Conservation (phyloP, 2,329 filamentous ascomycete species). For the Trichophyton benhamiae region DNA sequence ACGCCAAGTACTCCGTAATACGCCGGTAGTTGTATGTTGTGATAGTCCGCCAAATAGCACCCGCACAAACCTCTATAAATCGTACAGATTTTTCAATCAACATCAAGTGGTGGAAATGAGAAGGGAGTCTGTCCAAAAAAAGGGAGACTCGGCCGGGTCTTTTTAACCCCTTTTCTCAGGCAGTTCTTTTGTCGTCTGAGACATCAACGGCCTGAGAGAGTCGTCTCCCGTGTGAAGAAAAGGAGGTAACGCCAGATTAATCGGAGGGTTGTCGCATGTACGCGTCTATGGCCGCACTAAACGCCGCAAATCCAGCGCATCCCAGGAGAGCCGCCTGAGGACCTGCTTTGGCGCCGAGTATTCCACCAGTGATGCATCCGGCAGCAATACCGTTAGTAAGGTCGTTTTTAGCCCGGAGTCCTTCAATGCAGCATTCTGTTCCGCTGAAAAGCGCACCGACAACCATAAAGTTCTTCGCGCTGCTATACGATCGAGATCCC, state of each 20-base stretch:
- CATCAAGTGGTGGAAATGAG: background rate
- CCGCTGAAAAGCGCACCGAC: slow-evolving; percentile 84
- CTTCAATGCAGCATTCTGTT: slow-evolving; percentile 93
- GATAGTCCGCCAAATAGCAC: background rate
- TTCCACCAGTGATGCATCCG: slow-evolving; percentile 82
- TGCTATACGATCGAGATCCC: slow-evolving; percentile 68
- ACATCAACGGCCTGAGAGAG: background rate
- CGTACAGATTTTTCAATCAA: background rate
- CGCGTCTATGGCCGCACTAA: slow-evolving; percentile 79
- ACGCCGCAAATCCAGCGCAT: slow-evolving; percentile 87
- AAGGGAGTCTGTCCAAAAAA: background rate
- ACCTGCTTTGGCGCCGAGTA: slow-evolving; percentile 73
- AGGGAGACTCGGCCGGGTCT: background rate
- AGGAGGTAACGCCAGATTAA: slow-evolving; percentile 15
- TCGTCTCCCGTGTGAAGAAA: background rate
- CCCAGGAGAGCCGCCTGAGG: slow-evolving; percentile 80
- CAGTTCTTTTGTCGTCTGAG: background rate
- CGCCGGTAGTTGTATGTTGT: background rate
- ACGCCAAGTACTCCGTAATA: background rate
- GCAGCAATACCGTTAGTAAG: slow-evolving; percentile 74
- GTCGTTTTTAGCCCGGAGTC: slow-evolving; percentile 82
- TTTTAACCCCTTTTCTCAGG: background rate
- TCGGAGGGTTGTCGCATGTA: slow-evolving; percentile 67
- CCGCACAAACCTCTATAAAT: background rate
- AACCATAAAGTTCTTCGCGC: slow-evolving; percentile 88